These are phyloP conservation scores for Thielaviopsis populi DNA, from an alignment of 2,329 filamentous ascomycete genomes.

Conservation along the genomic window DNA sequence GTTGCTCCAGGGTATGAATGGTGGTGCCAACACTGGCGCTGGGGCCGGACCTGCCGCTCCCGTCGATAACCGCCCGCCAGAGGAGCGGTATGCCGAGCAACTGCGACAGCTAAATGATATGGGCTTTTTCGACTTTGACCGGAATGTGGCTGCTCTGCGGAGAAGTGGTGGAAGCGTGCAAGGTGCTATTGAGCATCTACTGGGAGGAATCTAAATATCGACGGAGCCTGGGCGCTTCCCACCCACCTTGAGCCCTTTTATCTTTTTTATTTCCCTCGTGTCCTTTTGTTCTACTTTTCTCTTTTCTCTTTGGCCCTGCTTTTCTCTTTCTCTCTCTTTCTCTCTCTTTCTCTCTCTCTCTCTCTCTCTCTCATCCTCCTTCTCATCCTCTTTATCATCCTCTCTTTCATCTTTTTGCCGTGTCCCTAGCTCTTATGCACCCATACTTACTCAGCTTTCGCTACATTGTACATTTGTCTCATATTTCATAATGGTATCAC, in stretches of 20 bases:
- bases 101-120: constrained; percentile 92
- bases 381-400: neutral
- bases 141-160: constrained; percentile 76
- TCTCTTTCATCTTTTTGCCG: neutral
- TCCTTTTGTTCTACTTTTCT: neutral
- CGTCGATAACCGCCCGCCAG: constrained; percentile 71
- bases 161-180: constrained; percentile 88
- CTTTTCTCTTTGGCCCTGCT: neutral
- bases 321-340: neutral
- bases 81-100: constrained; percentile 85
- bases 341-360: neutral
- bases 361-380: neutral
- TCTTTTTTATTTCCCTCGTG: neutral
- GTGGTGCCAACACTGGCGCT: constrained; percentile 17
- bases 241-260: neutral
- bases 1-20: constrained; percentile 2
- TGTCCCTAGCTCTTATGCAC: neutral
- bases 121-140: constrained; percentile 95
- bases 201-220: constrained; percentile 25
- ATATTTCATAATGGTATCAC: neutral
- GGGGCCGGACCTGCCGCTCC: constrained; percentile 32
- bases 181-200: constrained; percentile 67
- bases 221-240: neutral
- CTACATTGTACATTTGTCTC: neutral
- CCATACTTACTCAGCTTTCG: neutral